Conservation (phyloP, 2,329 filamentous ascomycete species). For the Aureobasidium leucospermi region DNA sequence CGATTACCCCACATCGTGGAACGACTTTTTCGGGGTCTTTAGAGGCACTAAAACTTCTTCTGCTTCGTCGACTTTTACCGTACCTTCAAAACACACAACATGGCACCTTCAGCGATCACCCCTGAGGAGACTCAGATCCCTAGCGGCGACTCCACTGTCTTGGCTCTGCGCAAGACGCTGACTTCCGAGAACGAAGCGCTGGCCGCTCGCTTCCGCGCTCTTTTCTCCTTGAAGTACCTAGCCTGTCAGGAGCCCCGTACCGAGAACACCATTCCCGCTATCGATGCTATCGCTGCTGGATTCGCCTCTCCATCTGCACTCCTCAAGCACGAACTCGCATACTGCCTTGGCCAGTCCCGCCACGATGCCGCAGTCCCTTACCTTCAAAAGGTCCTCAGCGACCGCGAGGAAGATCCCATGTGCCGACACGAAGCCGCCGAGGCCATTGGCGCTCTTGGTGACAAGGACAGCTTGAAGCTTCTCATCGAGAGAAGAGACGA, state of each 20-base stretch:
- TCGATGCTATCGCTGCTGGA: conserved; percentile 77
- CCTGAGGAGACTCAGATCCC: not conserved
- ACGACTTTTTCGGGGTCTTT: conserved; percentile 5
- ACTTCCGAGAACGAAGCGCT: conserved; percentile 75
- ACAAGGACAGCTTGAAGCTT: conserved; percentile 64
- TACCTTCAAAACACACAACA: not conserved
- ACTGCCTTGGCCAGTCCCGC: conserved; percentile 87
- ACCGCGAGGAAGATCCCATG: conserved; percentile 84
- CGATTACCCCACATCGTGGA: conserved; percentile 2
- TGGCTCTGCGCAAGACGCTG: conserved; percentile 65
- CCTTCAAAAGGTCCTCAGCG: conserved; percentile 65
- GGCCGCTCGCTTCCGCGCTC: conserved; percentile 83
- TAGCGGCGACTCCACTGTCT: conserved; percentile 41
- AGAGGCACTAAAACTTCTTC: conserved; percentile 5
- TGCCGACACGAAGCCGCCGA: conserved; percentile 94
- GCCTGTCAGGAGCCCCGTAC: conserved; percentile 59
- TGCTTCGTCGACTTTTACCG: not conserved
- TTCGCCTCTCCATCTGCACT: conserved; percentile 81
- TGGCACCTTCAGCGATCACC: conserved; percentile 19
- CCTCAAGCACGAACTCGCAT: conserved; percentile 93
- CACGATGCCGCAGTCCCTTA: conserved; percentile 67
- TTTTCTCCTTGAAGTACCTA: conserved; percentile 95
- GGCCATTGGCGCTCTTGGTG: conserved; percentile 80
- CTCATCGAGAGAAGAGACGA: conserved; percentile 69
- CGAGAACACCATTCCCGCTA: conserved; percentile 53